Evolutionary conservation across 2,329 filamentous ascomycete genomes (phyloP).

Genomic region (Pseudogymnoascus sp.): DNA sequence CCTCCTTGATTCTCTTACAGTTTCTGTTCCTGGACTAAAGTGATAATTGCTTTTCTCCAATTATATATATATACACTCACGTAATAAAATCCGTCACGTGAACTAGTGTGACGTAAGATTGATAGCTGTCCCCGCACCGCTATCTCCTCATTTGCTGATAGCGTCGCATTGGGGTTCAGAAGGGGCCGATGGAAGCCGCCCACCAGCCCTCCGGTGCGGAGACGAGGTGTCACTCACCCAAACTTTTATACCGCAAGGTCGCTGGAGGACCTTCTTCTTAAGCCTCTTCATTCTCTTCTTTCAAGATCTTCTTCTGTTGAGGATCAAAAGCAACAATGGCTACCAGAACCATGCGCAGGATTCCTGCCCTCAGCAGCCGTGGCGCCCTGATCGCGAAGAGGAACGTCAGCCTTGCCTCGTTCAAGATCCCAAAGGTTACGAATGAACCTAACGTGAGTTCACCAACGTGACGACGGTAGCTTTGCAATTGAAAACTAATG

Average conservation of each 20-base stretch:
- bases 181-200: background rate
- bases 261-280: background rate
- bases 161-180: background rate
- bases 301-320: background rate
- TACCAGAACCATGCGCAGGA: slow-evolving; percentile 1
- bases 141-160: slow-evolving; percentile 9
- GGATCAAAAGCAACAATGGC: background rate
- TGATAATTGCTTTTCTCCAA: background rate
- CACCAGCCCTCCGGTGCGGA: background rate
- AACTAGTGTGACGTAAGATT: slow-evolving; percentile 7
- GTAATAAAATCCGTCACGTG: slow-evolving; percentile 3
- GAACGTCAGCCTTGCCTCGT: slow-evolving; percentile 36
- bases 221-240: background rate
- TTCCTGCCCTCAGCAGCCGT: background rate
- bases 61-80: background rate
- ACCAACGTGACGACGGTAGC: background rate
- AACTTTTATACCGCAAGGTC: background rate
- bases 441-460: slow-evolving; percentile 91
- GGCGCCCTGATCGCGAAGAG: background rate
- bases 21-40: too few species aligned
- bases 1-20: background rate
- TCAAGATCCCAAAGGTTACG: slow-evolving; percentile 77
- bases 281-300: background rate
- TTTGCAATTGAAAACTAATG: slow-evolving; percentile 10
- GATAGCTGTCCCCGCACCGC: slow-evolving; percentile 4